These are phyloP conservation scores for Serendipita sp. DNA, from an alignment of 768 basidiomycete species.

Conservation along the genomic window DNA sequence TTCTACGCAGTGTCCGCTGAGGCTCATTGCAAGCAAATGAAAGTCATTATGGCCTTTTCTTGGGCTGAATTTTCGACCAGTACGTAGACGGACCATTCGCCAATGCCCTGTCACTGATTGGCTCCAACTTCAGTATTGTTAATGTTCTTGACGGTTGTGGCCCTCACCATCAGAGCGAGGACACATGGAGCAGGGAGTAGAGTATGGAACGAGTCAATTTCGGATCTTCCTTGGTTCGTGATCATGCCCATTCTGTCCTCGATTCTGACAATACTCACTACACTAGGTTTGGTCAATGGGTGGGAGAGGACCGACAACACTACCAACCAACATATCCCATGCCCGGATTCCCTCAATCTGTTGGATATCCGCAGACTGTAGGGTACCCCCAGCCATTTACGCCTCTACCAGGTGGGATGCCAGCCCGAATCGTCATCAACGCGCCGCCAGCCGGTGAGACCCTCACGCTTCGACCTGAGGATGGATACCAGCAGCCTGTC, in stretches of 20 bases:
- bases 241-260: neutral
- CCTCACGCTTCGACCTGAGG: neutral
- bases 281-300: neutral
- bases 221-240: neutral
- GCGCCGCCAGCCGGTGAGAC: neutral
- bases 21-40: neutral
- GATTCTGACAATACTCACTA: neutral
- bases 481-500: constrained; percentile 1
- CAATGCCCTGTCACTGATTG: neutral
- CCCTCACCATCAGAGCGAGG: neutral
- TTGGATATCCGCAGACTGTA: neutral
- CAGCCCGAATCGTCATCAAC: neutral
- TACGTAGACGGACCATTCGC: no score
- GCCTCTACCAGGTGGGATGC: neutral
- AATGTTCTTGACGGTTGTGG: neutral
- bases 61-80: neutral
- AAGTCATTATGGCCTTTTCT: constrained; percentile 5
- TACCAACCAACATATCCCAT: constrained; percentile 2
- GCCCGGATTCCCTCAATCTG: neutral
- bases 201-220: constrained; percentile 5
- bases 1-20: neutral
- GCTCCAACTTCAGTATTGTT: no score
- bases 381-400: neutral
- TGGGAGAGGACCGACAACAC: constrained; percentile 1
- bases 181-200: neutral